Conservation (phyloP, 2,329 filamentous ascomycete species). For the Phoma sp. region DNA sequence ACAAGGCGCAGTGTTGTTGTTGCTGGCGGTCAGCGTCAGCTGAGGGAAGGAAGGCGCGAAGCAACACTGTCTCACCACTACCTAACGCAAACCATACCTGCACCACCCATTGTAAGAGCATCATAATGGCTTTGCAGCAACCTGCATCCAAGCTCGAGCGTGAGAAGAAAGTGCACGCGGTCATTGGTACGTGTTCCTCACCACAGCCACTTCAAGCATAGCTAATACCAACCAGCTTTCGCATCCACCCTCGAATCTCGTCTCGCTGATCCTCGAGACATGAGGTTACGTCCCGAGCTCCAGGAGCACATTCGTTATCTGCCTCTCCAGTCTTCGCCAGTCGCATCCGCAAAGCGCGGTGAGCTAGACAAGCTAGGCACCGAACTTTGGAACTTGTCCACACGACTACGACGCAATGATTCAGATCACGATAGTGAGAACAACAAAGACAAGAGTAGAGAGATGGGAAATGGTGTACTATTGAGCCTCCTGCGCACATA, state of each 20-base stretch:
- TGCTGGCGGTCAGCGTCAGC: too few relatives aligned
- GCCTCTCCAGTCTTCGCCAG: constrained; percentile 32
- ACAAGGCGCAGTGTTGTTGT: too few relatives aligned
- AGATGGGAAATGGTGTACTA: constrained; percentile 15
- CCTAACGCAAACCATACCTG: background rate
- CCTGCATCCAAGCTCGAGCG: constrained; percentile 37
- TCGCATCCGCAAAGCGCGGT: constrained; percentile 45
- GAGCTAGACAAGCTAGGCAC: constrained; percentile 64
- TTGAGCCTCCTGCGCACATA: constrained; percentile 57
- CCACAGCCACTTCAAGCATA: background rate
- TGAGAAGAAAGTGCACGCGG: constrained; percentile 43
- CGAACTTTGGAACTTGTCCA: constrained; percentile 71
- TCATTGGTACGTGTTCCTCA: constrained; percentile 34
- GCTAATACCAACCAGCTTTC: constrained; percentile 39
- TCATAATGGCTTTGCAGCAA: constrained; percentile 33
- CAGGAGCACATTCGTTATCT: constrained; percentile 52
- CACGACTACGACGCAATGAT: constrained; percentile 52
- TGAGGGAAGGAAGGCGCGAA: constrained; percentile 6
- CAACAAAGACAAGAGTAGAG: constrained; percentile 43
- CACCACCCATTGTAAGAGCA: background rate
- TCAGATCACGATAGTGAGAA: background rate
- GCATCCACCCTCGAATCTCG: constrained; percentile 36
- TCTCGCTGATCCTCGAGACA: constrained; percentile 24
- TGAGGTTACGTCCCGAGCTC: constrained; percentile 42
- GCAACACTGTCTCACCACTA: background rate